Conservation (phyloP, 441 rosid species). For the Populus hybrid region DNA sequence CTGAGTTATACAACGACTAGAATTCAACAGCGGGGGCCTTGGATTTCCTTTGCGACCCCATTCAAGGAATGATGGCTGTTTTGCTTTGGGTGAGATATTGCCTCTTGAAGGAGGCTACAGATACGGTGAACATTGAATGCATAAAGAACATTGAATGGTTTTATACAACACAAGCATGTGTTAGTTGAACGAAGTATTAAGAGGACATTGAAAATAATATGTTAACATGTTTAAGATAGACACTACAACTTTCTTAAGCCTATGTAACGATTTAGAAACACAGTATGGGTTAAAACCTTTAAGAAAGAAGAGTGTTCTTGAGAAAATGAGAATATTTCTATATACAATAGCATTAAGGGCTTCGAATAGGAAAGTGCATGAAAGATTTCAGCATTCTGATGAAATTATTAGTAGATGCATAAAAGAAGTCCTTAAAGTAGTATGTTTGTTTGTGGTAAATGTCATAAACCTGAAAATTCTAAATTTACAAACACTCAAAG, state of each 20-base stretch:
- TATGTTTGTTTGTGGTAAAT: not conserved
- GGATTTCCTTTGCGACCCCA: too few relatives aligned
- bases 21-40: too few relatives aligned
- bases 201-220: not conserved
- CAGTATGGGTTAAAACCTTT: not conserved
- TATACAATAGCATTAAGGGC: not conserved
- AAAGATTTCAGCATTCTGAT: not conserved
- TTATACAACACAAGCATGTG: not conserved
- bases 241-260: not conserved
- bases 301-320: too few relatives aligned
- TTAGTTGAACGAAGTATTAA: not conserved
- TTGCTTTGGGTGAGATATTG: too few relatives aligned
- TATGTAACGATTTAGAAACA: not conserved
- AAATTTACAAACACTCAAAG: not conserved
- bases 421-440: not conserved
- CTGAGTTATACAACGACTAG: too few relatives aligned
- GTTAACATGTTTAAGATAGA: conserved; percentile 4
- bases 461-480: not conserved
- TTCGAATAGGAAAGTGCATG: not conserved
- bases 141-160: not conserved
- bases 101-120: too few relatives aligned
- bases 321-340: too few relatives aligned
- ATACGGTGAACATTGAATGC: too few relatives aligned
- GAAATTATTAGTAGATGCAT: not conserved
- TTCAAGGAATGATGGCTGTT: too few relatives aligned